phyloP scores from a whole-genome alignment of 2,329 filamentous ascomycete species.

The Chrysoporthe austroafricana region DNA sequence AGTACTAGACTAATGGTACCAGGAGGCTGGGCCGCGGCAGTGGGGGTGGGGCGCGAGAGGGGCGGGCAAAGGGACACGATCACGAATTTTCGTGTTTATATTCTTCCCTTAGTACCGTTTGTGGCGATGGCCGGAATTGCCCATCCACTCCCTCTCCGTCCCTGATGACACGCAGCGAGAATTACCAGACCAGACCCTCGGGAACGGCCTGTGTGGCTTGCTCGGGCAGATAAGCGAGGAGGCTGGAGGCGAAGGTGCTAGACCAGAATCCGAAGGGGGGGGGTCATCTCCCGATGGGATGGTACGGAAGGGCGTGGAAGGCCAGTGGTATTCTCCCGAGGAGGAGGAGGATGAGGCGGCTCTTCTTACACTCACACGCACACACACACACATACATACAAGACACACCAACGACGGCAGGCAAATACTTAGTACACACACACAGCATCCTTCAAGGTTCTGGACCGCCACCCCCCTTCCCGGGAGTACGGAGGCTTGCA shows the following conservation, averaged over 20 bases:
- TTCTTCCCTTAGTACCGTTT: neutral
- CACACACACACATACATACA: neutral
- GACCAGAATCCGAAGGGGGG: neutral
- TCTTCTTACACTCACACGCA: neutral
- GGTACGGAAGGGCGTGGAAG: neutral
- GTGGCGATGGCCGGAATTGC: neutral
- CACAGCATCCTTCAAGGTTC: too few relatives aligned
- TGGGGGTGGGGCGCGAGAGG: too few relatives aligned
- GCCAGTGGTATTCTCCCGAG: neutral
- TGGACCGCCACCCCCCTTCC: too few relatives aligned
- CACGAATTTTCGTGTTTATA: too few relatives aligned
- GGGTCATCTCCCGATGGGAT: neutral
- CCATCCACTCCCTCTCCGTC: neutral
- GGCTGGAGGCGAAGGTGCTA: neutral
- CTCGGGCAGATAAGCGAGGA: conserved; percentile 10
- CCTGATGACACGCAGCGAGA: neutral
- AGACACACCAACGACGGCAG: too few relatives aligned
- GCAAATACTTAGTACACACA: too few relatives aligned
- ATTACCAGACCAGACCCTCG: neutral
- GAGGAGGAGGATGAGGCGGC: too few relatives aligned
- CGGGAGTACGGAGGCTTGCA: too few relatives aligned
- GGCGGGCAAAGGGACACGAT: neutral
- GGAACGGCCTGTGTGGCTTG: conserved; percentile 5
- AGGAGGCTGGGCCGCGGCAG: too few relatives aligned
- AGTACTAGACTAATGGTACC: too few relatives aligned